Percentiles rank a stretch among this genome's conserved stretches.
Evolutionary conservation across 75 land plant species (phyloP).

Genomic region (Isoetes taiwanensis): DNA sequence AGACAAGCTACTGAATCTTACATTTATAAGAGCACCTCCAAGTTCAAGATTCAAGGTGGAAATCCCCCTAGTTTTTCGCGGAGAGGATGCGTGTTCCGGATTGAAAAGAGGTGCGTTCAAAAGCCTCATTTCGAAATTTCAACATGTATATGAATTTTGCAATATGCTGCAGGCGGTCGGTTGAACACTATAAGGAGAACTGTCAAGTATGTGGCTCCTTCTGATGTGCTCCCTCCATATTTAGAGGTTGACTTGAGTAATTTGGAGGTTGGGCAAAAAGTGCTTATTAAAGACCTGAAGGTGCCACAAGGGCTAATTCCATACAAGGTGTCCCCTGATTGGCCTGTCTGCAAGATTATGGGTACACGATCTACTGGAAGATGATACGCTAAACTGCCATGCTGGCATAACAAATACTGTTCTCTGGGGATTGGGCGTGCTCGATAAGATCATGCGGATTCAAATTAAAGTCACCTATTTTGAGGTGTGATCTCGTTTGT

Average conservation of each 20-base stretch:
- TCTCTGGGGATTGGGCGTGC: no score
- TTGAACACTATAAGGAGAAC: slow-evolving; percentile 64
- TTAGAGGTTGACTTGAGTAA: slow-evolving; percentile 87
- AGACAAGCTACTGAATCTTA: slow-evolving; percentile 68
- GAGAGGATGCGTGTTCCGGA: slow-evolving; percentile 86
- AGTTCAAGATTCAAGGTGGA: slow-evolving; percentile 58
- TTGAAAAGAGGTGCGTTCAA: slow-evolving; percentile 56
- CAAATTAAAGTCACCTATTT: no score
- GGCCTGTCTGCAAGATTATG: slow-evolving; percentile 66
- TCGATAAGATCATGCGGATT: no score
- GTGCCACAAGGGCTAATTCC: slow-evolving; percentile 58
- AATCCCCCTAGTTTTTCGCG: slow-evolving; percentile 71
- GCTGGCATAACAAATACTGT: no score
- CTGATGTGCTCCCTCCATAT: slow-evolving; percentile 74
- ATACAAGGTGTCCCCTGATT: slow-evolving; percentile 19
- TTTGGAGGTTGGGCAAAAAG: slow-evolving; percentile 57
- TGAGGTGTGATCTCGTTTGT: no score
- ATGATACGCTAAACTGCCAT: no score
- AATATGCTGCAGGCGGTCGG: slow-evolving; percentile 40
- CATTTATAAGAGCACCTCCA: slow-evolving; percentile 87
- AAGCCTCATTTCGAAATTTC: no score
- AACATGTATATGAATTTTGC: neutral
- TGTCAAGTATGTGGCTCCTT: slow-evolving; percentile 58
- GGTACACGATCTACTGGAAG: slow-evolving; percentile 18
- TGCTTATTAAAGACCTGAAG: slow-evolving; percentile 58